A percentile compares a stretch with the other conserved stretches of the same genome.
phyloP scores from a whole-genome alignment of 176 grass and related monocot species.

The Oryza glumipatula region DNA sequence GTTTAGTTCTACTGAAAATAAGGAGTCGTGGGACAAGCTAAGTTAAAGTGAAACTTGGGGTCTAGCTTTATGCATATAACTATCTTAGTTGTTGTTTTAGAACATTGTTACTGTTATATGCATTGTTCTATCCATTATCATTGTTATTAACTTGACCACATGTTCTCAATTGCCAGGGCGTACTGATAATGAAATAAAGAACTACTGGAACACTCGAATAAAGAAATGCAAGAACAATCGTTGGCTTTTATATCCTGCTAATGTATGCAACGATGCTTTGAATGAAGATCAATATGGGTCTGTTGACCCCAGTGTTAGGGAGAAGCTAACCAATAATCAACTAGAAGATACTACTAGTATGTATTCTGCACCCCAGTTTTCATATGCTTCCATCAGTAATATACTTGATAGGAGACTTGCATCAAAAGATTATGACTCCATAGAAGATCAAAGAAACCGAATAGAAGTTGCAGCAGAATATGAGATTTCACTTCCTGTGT shows the following conservation, averaged over 20 bases:
- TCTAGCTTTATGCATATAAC: conserved; percentile 26
- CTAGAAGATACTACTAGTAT: conserved; percentile 31
- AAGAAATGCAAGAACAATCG: conserved; percentile 73
- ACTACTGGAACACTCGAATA: conserved; percentile 96
- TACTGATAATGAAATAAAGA: conserved; percentile 99
- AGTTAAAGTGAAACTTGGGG: not conserved
- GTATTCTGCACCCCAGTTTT: conserved; percentile 48
- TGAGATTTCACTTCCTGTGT: conserved; percentile 49
- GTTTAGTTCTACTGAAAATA: not conserved
- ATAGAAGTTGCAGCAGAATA: conserved; percentile 49
- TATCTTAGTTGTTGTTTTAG: not conserved
- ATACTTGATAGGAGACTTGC: conserved; percentile 44
- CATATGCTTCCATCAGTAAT: conserved; percentile 53
- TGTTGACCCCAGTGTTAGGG: conserved; percentile 30
- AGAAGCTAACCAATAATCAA: conserved; percentile 54
- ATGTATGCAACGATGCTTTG: conserved; percentile 49
- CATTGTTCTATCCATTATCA: conserved; percentile 9
- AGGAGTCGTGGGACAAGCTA: not conserved
- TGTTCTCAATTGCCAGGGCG: conserved; percentile 85
- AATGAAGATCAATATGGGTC: conserved; percentile 55
- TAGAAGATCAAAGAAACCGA: conserved; percentile 52
- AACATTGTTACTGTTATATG: conserved; percentile 1
- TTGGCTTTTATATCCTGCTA: conserved; percentile 53
- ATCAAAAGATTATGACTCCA: conserved; percentile 49
- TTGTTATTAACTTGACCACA: conserved; percentile 34